Evolutionary conservation across 176 grass and related monocot genomes (phyloP).

Genomic region (Bonia amplexicaulis): DNA sequence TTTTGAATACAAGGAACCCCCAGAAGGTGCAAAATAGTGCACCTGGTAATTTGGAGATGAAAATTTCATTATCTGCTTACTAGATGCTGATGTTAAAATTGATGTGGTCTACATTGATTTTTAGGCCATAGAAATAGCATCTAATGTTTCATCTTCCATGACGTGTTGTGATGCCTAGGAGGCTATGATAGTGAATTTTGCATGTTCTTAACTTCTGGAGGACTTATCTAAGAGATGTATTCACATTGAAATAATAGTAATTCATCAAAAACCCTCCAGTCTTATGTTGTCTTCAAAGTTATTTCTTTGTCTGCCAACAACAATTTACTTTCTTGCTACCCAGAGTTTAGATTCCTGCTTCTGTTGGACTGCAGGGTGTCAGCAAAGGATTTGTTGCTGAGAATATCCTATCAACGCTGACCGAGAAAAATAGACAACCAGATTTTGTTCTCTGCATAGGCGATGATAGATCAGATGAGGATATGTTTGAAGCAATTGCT

Average conservation of each 20-base stretch:
- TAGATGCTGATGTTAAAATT: background rate
- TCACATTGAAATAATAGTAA: background rate
- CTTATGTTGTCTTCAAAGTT: background rate
- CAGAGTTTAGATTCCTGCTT: background rate
- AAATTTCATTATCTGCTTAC: background rate
- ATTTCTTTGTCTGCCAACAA: background rate
- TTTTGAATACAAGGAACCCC: background rate
- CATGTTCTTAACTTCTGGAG: background rate
- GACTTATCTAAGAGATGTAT: background rate
- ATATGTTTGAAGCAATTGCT: constrained; percentile 59
- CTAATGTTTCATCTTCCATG: background rate
- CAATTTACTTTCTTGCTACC: background rate
- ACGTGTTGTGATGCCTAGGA: background rate
- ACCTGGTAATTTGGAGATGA: background rate
- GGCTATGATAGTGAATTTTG: background rate
- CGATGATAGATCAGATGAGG: constrained; percentile 61
- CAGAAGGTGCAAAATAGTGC: background rate
- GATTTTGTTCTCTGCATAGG: constrained; percentile 59
- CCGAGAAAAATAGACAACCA: constrained; percentile 38
- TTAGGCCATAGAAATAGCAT: background rate
- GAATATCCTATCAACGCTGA: constrained; percentile 50
- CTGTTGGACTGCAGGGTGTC: constrained; percentile 41
- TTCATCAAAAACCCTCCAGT: background rate
- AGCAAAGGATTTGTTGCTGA: constrained; percentile 58
- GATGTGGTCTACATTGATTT: background rate